phyloP scores from a whole-genome alignment of 2,329 filamentous ascomycete species.

The Phialemonium atrogriseum region DNA sequence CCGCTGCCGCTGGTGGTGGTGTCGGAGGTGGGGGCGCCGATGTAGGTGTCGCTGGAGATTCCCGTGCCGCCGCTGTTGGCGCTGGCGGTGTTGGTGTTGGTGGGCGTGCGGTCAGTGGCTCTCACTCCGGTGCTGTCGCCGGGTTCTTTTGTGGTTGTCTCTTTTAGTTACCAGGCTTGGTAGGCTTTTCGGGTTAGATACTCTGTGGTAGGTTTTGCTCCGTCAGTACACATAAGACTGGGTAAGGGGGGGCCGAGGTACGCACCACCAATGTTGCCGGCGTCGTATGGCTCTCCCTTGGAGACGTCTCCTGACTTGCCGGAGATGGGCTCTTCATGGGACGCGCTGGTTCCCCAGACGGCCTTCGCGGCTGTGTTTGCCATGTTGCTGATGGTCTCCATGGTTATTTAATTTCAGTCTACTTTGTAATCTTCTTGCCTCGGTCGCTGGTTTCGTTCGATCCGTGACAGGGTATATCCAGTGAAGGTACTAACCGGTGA shows the following conservation, averaged over 20 bases:
- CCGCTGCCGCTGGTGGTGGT: slow-evolving; percentile 12
- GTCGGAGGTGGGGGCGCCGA: slow-evolving; percentile 5
- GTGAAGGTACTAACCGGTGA: no score
- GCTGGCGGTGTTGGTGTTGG: slow-evolving; percentile 5
- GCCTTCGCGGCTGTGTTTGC: slow-evolving; percentile 38
- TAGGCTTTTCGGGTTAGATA: no score
- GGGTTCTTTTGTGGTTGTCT: slow-evolving; percentile 2
- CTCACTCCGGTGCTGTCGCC: slow-evolving; percentile 1
- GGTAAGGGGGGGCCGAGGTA: slow-evolving; percentile 22
- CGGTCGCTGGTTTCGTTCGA: no score
- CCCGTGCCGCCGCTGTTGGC: neutral
- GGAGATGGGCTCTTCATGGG: slow-evolving; percentile 57
- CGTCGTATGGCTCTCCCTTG: slow-evolving; percentile 66
- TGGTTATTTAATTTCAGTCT: no score
- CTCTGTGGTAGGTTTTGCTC: no score
- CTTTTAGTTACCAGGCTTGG: neutral
- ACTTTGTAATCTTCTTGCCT: no score
- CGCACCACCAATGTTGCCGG: slow-evolving; percentile 58
- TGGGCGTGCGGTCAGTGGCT: slow-evolving; percentile 8
- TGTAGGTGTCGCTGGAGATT: slow-evolving; percentile 1
- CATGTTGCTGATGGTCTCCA: slow-evolving; percentile 58
- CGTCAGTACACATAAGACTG: no score
- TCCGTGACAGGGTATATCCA: no score
- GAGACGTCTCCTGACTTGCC: slow-evolving; percentile 61
- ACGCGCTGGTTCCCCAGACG: slow-evolving; percentile 35